Percentiles rank a stretch among this genome's conserved stretches.
phyloP scores from a whole-genome alignment of 2,329 filamentous ascomycete genomes.

The Hypoxylon sp. region DNA sequence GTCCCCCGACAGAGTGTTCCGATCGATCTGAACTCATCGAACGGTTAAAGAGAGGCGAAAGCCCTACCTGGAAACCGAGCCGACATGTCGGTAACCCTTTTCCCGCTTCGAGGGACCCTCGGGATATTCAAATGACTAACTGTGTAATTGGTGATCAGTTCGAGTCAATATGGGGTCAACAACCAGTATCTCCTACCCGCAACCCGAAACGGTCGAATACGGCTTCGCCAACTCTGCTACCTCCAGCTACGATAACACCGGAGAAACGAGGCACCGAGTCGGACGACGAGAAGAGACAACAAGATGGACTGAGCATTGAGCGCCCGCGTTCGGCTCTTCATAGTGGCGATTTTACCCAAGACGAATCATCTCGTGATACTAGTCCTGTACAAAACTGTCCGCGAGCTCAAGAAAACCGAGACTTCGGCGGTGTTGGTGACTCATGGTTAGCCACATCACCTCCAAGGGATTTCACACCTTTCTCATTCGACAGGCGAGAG shows the following conservation, averaged over 20 bases:
- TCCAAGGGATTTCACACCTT: conserved; percentile 65
- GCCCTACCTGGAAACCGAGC: conserved; percentile 79
- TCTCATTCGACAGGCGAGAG: conserved; percentile 59
- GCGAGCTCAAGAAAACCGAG: conserved; percentile 40
- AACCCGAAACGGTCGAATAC: conserved; percentile 56
- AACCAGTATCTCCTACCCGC: conserved; percentile 56
- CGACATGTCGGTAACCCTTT: conserved; percentile 66
- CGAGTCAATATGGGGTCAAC: conserved; percentile 57
- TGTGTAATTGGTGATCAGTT: conserved; percentile 47
- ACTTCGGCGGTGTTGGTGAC: conserved; percentile 33
- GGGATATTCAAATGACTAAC: conserved; percentile 38
- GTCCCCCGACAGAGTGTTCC: conserved; percentile 57
- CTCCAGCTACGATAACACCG: conserved; percentile 64
- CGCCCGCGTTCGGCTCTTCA: conserved; percentile 84
- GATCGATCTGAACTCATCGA: conserved; percentile 86
- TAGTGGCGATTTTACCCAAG: conserved; percentile 74
- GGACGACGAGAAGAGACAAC: conserved; percentile 61
- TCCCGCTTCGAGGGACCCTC: conserved; percentile 3
- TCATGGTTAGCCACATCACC: conserved; percentile 71
- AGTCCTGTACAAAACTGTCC: conserved; percentile 46
- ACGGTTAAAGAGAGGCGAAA: conserved; percentile 83
- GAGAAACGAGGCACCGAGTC: conserved; percentile 59
- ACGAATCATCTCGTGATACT: conserved; percentile 52
- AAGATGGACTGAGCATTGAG: conserved; percentile 77
- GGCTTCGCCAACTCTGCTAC: conserved; percentile 60